phyloP scores from a whole-genome alignment of 495 filamentous ascomycete species.

The Lasiosphaeria hispida region DNA sequence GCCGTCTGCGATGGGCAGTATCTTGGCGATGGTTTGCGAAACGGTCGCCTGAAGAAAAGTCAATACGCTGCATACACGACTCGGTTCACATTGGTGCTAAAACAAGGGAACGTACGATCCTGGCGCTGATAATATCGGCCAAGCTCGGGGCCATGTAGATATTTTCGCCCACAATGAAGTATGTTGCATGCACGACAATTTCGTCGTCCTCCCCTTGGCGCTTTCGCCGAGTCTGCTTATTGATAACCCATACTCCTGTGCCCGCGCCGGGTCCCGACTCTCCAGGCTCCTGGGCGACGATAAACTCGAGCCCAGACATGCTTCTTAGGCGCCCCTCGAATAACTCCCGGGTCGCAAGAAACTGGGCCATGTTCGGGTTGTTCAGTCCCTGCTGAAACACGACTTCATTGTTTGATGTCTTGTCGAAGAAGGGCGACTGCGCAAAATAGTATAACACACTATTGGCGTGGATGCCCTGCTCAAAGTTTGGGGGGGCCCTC shows the following conservation, averaged over 20 bases:
- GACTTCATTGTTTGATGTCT: conserved; percentile 80
- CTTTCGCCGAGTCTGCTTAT: conserved; percentile 77
- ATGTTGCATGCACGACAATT: conserved; percentile 69
- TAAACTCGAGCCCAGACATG: conserved; percentile 81
- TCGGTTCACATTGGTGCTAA: background rate
- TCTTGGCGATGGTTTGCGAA: conserved; percentile 65
- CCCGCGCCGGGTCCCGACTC: conserved; percentile 61
- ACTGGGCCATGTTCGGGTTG: conserved; percentile 58
- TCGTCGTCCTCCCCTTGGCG: conserved; percentile 58
- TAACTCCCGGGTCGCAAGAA: conserved; percentile 64
- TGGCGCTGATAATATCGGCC: conserved; percentile 69
- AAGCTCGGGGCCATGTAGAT: conserved; percentile 88
- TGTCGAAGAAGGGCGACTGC: conserved; percentile 87
- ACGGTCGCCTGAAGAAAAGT: conserved; percentile 41
- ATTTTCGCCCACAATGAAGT: conserved; percentile 80
- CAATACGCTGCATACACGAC: conserved; percentile 17
- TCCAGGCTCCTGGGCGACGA: conserved; percentile 73
- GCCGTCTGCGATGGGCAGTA: conserved; percentile 53
- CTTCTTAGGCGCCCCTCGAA: conserved; percentile 75
- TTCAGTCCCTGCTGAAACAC: conserved; percentile 71
- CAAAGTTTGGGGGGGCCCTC: conserved; percentile 58
- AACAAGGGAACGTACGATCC: conserved; percentile 57
- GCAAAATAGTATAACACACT: conserved; percentile 87
- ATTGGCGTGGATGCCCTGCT: conserved; percentile 58
- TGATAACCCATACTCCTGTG: conserved; percentile 84